Evolutionary conservation across 2,329 filamentous ascomycete genomes (phyloP), one percentile per base, ranked within the genome.

Genomic region (Clarireedia homoeocarpa): DNA sequence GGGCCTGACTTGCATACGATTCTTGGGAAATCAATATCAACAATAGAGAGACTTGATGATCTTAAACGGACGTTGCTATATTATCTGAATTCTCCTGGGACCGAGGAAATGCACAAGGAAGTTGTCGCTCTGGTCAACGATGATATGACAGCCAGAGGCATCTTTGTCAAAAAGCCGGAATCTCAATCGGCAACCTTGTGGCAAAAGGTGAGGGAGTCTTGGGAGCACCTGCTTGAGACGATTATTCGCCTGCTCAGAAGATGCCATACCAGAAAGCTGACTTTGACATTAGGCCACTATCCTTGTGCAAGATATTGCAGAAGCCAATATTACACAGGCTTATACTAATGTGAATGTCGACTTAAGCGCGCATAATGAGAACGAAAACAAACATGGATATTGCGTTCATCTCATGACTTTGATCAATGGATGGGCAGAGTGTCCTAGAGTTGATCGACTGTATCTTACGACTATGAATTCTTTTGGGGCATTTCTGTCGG

Each of bases 391-490:
- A 5, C 27, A 42, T 44, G 46, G 39, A 50, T 55, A 38, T 26
- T 9, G 14, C 12, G 20, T 55, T 36, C 36, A 44, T 10, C 27
- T 55, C 5, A 17, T 44, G 26, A 50, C 46, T 4, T 55, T 55
- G 20, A 23, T 44, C 23, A 27, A 51, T 17, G 53, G 53, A 5
- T 55, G 53, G 53, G 53, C 36, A 1, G 26, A 55, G 26, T 20
- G 7, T 55, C 12, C 38, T 17, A 39, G 17, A 14, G 20, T 50
- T 15, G 38, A 55, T 5, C 6, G 39, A 30, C 42, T 65, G 0
- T 62, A 48, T 27, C 62, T 64, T 17, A 50, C 50, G 14, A 42
- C 23, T n/a, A 45, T 42, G 2, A 58, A 51, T 24, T 39, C 57
- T 4, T 64, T 64, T 40, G 6, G 15, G 6, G 20, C 15, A 6